phyloP scores from a whole-genome alignment of 148 eudicot species.

The Chenopodium album region DNA sequence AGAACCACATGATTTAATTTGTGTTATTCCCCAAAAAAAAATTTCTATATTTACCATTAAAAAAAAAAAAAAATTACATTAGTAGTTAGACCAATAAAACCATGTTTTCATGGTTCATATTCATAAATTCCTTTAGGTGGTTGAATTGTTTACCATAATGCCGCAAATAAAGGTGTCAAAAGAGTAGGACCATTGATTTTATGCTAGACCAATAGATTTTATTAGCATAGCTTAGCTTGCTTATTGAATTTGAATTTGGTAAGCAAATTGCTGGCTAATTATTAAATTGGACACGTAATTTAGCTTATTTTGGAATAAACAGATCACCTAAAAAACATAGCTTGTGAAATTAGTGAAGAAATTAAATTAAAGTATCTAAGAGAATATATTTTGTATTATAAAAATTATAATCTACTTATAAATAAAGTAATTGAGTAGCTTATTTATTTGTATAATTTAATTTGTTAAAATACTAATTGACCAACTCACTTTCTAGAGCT shows the following conservation, averaged over 20 bases:
- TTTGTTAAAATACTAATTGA: too few relatives aligned
- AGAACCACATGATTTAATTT: too few relatives aligned
- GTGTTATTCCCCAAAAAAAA: too few relatives aligned
- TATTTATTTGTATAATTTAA: too few relatives aligned
- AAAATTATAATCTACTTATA: too few relatives aligned
- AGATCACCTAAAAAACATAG: background rate
- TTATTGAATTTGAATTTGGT: background rate
- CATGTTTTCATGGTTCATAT: too few relatives aligned
- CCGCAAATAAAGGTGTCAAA: background rate
- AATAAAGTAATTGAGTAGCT: too few relatives aligned
- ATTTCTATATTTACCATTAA: too few relatives aligned
- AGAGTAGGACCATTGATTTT: background rate
- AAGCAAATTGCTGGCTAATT: background rate
- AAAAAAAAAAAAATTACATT: too few relatives aligned
- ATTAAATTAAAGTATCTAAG: background rate
- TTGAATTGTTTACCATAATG: background rate
- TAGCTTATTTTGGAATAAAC: background rate
- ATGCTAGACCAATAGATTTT: too few relatives aligned
- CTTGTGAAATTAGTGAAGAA: background rate
- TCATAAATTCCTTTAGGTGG: background rate
- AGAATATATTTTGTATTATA: background rate
- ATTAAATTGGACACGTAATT: background rate
- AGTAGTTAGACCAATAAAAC: too few relatives aligned
- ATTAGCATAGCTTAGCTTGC: background rate
- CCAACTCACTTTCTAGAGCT: too few relatives aligned